Evolutionary conservation across 1,284 basidiomycete genomes (phyloP), one percentile per base, ranked within the genome.

Genomic region (Marasmius sp.): DNA sequence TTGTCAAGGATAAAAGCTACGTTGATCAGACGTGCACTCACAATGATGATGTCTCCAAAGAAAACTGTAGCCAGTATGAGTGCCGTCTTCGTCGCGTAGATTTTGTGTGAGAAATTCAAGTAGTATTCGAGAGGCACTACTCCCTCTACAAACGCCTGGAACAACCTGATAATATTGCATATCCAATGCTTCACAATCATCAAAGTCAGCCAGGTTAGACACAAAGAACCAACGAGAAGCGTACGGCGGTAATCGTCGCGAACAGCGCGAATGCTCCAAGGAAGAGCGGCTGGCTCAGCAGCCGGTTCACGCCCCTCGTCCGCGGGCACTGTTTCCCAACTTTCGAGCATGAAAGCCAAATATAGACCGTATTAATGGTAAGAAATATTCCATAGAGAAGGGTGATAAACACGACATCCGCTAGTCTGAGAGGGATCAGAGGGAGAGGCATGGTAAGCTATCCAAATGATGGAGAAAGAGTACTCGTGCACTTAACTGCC

Each of bases 141-240:
- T 10, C 61, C 64, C 20, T 45, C 11, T 6, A 58, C 39, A 38
- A 51, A 53, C 22, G 61, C 64, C 38, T 63, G 14, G 36, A 61
- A 65, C 16, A 63, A 22, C 20, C 61, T 59, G 11, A 61, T 14
- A 33, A 61, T n/a, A 27, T 39, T 55, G 33, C 47, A 53, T 16
- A 55, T 58, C 64, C 64, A 65, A 49, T 65, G 64, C 64, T 63
- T 45, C 22, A 4, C 38, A 27, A 20, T 20, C 16, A 20, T 27
- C n/a, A 33, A 20, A 22, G 45, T 49, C 34, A 57, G 47, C 9
- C n/a, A 1, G 22, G 49, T 16, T n/a, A 27, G 9, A 4, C 27
- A n/a, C 12, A 38, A 53, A 16, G 34, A 34, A 14, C n/a, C 34
- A 39, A 20, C 36, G 34, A 20, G 61, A 27, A 53, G 37, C 61